Conservation (phyloP, 2,329 filamentous ascomycete genomes). For the Fusarium xylarioides region DNA sequence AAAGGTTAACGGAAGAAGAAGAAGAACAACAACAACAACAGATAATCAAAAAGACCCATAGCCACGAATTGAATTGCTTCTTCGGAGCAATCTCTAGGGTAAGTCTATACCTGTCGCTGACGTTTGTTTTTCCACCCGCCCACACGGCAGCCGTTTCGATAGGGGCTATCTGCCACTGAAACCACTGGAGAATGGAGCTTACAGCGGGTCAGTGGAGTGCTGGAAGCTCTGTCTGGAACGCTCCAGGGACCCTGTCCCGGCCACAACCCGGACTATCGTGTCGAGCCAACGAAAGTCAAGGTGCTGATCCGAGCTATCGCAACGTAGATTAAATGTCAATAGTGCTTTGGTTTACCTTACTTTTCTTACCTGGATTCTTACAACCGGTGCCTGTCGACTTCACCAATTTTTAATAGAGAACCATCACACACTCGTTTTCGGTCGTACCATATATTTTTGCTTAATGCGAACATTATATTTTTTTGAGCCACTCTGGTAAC, state of each 20-base stretch:
- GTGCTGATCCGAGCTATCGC: slow-evolving; percentile 35
- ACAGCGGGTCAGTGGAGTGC: neutral
- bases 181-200: neutral
- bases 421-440: slow-evolving; percentile 27
- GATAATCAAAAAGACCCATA: neutral
- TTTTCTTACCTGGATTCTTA: slow-evolving; percentile 18
- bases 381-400: slow-evolving; percentile 2
- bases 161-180: slow-evolving; percentile 12
- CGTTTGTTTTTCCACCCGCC: neutral
- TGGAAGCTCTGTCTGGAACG: neutral
- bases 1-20: neutral
- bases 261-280: neutral
- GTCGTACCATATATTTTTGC: neutral
- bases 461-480: slow-evolving; percentile 8
- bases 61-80: neutral
- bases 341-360: slow-evolving; percentile 23
- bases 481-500: slow-evolving; percentile 9
- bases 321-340: slow-evolving; percentile 36
- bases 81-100: neutral
- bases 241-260: slow-evolving; percentile 4
- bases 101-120: neutral
- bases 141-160: neutral
- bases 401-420: slow-evolving; percentile 21
- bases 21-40: neutral
- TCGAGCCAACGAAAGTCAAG: slow-evolving; percentile 28